A percentile compares a stretch with the other conserved stretches of the same genome.
These are phyloP conservation scores for Singerocomus rubriflavus DNA, from an alignment of 1,284 basidiomycete genomes.

Conservation along the genomic window DNA sequence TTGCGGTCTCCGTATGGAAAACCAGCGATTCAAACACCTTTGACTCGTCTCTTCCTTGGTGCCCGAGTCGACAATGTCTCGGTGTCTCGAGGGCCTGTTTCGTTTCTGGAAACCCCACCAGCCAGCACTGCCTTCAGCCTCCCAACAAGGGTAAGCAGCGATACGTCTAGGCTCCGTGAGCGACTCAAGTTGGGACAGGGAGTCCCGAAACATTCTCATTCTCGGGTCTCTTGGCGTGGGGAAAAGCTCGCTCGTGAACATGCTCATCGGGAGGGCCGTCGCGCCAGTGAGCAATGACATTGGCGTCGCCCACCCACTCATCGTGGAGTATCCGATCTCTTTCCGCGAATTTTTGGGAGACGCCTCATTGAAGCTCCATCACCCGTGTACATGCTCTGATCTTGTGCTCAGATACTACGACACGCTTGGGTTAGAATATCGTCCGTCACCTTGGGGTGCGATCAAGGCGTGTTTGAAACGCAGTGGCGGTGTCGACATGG, in stretches of 20 bases:
- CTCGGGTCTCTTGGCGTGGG: constrained; percentile 29
- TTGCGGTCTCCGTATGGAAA: not conserved
- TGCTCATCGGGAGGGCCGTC: constrained; percentile 22
- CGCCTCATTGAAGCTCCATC: not conserved
- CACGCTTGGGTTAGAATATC: constrained; percentile 24
- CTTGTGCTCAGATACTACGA: constrained; percentile 20
- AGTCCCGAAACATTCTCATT: constrained; percentile 21
- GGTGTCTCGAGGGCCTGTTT: not conserved
- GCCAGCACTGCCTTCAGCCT: not conserved
- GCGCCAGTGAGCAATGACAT: constrained; percentile 23
- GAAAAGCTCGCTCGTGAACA: constrained; percentile 30
- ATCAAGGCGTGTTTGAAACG: constrained; percentile 17
- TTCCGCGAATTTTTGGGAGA: constrained; percentile 10
- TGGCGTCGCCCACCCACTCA: constrained; percentile 16
- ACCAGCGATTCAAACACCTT: not conserved
- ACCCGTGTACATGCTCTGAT: not conserved
- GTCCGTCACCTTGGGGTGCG: constrained; percentile 16
- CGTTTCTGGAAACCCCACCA: not conserved
- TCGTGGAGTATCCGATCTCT: constrained; percentile 18
- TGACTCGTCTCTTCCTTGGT: not conserved
- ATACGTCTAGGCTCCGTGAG: not conserved
- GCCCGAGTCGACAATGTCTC: constrained; percentile 5
- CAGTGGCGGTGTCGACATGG: constrained; percentile 14
- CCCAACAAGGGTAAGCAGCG: constrained; percentile 13
- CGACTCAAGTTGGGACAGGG: constrained; percentile 9